Base-by-base conservation (phyloP, 192 early-diverging fungal species). In the Chytriomyces hyalinus region DNA sequence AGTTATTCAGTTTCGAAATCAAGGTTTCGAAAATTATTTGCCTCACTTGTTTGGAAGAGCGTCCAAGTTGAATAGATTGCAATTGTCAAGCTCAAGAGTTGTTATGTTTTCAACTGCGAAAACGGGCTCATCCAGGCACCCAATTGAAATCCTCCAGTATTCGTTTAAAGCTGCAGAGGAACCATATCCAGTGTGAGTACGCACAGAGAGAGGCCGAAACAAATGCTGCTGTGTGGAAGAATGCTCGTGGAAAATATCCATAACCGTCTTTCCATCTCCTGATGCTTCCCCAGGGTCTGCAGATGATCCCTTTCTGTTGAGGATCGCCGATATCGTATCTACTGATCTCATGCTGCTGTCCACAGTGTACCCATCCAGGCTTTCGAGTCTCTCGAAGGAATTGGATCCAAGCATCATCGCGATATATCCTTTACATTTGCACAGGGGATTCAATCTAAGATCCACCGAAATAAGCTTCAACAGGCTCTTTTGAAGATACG, bases 71-170 rank as follows among this genome's bases (percentile, higher is more conserved):
- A 79, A 82, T n/a, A 90, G 70, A 62, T 82, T 73, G 75, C 87
- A 88, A 24, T 60, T 73, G 70, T 90, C 86, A 9, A 90, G 73
- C 70, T 88, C 88, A 11, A 90, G 57, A 20, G 85, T 88, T 3
- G 88, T 90, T 17, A 90, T 81, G 3, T 67, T 65, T 61, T 86
- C 84, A 11, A 78, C 65, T 47, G 78, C 61, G 51, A 82, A 61
- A 20, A 53, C 49, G n/a, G 59, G 80, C 15, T 46, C 69, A 13
- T 78, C 62, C 67, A 77, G 11, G 64, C 77, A 45, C 15, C 75
- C 59, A 47, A 80, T 48, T 36, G 79, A 61, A 15, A 84, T 57
- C 43, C 78, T 74, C 82, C 81, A 83, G 62, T 83, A 87, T 60
- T 86, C 84, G 75, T 84, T 81, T 51, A 86, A 77, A 2, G 84